A percentile compares a stretch with the other conserved stretches of the same genome.
phyloP scores from a whole-genome alignment of 495 filamentous ascomycete genomes.

The Penicillium riverlandense region DNA sequence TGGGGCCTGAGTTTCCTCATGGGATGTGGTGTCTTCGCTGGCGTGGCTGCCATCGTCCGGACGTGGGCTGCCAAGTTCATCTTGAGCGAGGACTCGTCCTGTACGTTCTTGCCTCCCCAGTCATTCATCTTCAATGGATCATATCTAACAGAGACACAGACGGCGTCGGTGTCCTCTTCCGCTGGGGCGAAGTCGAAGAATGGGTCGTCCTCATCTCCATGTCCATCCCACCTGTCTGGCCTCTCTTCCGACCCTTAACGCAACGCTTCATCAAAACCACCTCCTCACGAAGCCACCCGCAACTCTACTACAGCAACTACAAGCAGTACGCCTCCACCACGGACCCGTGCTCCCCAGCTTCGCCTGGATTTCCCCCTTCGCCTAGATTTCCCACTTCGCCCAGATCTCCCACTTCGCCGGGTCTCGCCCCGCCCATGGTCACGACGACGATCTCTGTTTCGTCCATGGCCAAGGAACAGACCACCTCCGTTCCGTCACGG shows the following conservation, averaged over 20 bases:
- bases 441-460: neutral
- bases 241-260: conserved; percentile 18
- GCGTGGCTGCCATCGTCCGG: conserved; percentile 17
- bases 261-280: conserved; percentile 17
- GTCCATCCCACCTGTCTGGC: conserved; percentile 22
- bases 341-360: neutral
- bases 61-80: conserved; percentile 21
- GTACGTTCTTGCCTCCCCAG: conserved; percentile 1
- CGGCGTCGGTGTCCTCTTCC: conserved; percentile 15
- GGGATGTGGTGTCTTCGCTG: conserved; percentile 19
- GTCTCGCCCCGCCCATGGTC: neutral
- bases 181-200: conserved; percentile 21
- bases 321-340: neutral
- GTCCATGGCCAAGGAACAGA: neutral
- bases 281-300: conserved; percentile 3
- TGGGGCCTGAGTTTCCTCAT: conserved; percentile 21
- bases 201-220: conserved; percentile 21
- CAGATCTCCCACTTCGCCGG: too few relatives aligned
- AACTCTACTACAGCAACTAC: conserved; percentile 5
- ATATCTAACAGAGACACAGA: conserved; percentile 6
- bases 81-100: conserved; percentile 14
- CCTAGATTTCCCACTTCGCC: too few relatives aligned
- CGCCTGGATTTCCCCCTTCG: too few relatives aligned
- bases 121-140: neutral
- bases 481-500: too few relatives aligned